A percentile compares a stretch with the other conserved stretches of the same genome.
phyloP scores from a whole-genome alignment of 768 basidiomycete species.

The Lactarius hatsudake region DNA sequence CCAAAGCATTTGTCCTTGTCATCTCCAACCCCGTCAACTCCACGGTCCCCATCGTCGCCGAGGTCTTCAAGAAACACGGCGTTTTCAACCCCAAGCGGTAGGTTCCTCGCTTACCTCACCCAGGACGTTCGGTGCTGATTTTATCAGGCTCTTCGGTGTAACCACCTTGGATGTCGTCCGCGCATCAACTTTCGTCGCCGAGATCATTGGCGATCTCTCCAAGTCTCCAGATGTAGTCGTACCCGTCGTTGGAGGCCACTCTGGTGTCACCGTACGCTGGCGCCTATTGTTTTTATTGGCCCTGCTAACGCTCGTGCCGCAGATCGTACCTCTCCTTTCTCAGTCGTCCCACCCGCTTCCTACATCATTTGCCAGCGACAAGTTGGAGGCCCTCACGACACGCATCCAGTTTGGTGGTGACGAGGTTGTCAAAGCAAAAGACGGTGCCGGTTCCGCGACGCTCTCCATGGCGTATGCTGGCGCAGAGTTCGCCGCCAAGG shows the following conservation, averaged over 20 bases:
- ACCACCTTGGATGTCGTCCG: conserved; percentile 98
- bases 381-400: conserved; percentile 62
- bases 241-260: conserved; percentile 94
- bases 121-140: conserved; percentile 1
- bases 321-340: conserved; percentile 93
- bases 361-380: conserved; percentile 43
- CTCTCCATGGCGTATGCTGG: conserved; percentile 96
- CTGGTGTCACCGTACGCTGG: conserved; percentile 74
- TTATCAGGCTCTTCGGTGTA: conserved; percentile 87
- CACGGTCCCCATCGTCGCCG: conserved; percentile 94
- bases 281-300: background rate
- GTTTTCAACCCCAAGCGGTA: conserved; percentile 92
- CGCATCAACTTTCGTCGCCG: conserved; percentile 92
- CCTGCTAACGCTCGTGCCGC: background rate
- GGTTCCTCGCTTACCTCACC: conserved; percentile 21
- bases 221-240: conserved; percentile 63
- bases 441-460: conserved; percentile 91
- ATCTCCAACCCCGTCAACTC: conserved; percentile 99
- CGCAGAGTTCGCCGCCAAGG: conserved; percentile 79
- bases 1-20: conserved; percentile 91
- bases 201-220: conserved; percentile 64
- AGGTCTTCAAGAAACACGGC: conserved; percentile 90
- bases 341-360: conserved; percentile 82
- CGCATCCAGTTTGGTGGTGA: conserved; percentile 96
- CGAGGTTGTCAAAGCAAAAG: conserved; percentile 98